A percentile compares a stretch with the other conserved stretches of the same genome.
Conservation (phyloP, 441 rosid species). For the Gossypium davidsonii region DNA sequence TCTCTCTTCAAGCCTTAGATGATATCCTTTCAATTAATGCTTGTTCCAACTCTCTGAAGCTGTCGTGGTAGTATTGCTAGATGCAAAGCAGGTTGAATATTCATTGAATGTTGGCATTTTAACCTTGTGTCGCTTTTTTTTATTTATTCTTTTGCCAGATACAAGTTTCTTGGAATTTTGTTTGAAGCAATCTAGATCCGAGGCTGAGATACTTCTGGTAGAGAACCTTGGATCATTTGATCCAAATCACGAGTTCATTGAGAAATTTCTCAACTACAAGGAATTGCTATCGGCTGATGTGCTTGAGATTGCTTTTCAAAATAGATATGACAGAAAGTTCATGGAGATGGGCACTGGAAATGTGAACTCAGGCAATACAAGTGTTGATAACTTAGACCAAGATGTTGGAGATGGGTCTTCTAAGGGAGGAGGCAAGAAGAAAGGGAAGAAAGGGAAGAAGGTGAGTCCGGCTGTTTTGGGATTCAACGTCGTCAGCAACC, state of each 20-base stretch:
- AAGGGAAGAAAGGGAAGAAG: constrained; percentile 89
- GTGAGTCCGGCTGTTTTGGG: constrained; percentile 75
- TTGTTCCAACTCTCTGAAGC: neutral
- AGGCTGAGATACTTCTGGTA: constrained; percentile 73
- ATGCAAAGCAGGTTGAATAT: neutral
- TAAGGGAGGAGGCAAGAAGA: constrained; percentile 75
- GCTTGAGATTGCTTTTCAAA: constrained; percentile 71
- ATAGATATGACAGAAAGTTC: constrained; percentile 39
- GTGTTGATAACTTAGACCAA: constrained; percentile 16
- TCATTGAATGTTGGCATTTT: neutral
- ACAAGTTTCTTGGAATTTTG: constrained; percentile 35
- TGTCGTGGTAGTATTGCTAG: neutral
- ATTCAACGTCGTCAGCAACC: constrained; percentile 88
- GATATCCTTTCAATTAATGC: neutral
- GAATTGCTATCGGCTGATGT: constrained; percentile 68
- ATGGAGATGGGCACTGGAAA: constrained; percentile 30
- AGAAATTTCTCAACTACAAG: constrained; percentile 79
- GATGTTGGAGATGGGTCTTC: constrained; percentile 43
- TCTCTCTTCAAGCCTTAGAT: neutral
- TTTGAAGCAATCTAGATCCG: constrained; percentile 84
- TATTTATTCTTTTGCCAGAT: constrained; percentile 35
- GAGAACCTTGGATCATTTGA: constrained; percentile 82
- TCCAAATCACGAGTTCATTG: constrained; percentile 79
- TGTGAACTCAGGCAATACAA: constrained; percentile 37
- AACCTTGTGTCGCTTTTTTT: neutral